phyloP scores from a whole-genome alignment of 129 eudicot species.

The Flaveria brownii region DNA sequence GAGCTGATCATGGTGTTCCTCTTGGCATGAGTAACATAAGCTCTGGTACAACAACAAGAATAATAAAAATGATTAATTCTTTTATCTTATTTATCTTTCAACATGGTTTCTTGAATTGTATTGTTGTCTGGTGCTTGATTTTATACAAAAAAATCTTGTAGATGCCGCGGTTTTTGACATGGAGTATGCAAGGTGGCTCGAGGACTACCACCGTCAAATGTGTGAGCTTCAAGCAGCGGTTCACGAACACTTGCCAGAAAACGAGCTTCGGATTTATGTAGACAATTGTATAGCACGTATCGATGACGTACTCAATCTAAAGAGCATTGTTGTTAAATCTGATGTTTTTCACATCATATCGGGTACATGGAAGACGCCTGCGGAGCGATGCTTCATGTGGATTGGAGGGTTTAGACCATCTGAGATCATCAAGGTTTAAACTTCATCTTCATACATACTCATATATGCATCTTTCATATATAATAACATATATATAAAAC shows the following conservation, averaged over 20 bases:
- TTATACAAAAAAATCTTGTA: conserved; percentile 26
- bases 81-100: neutral
- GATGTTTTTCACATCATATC: conserved; percentile 91
- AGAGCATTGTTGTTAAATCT: conserved; percentile 69
- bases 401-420: conserved; percentile 98
- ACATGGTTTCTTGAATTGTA: neutral
- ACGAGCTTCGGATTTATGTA: conserved; percentile 74
- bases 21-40: conserved; percentile 61
- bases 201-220: conserved; percentile 87
- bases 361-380: conserved; percentile 96
- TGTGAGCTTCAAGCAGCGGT: conserved; percentile 85
- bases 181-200: conserved; percentile 93
- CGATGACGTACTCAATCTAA: conserved; percentile 76
- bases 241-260: conserved; percentile 88
- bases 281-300: conserved; percentile 82
- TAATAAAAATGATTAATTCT: neutral
- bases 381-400: conserved; percentile 99
- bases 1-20: conserved; percentile 82
- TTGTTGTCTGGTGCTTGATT: conserved; percentile 1
- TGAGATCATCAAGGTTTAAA: conserved; percentile 73
- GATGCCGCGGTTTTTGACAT: conserved; percentile 90
- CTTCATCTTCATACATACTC: neutral
- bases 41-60: conserved; percentile 48
- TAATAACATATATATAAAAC: neutral
- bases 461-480: neutral